phyloP scores from a whole-genome alignment of 768 basidiomycete species.

The Termitomyces sp. region DNA sequence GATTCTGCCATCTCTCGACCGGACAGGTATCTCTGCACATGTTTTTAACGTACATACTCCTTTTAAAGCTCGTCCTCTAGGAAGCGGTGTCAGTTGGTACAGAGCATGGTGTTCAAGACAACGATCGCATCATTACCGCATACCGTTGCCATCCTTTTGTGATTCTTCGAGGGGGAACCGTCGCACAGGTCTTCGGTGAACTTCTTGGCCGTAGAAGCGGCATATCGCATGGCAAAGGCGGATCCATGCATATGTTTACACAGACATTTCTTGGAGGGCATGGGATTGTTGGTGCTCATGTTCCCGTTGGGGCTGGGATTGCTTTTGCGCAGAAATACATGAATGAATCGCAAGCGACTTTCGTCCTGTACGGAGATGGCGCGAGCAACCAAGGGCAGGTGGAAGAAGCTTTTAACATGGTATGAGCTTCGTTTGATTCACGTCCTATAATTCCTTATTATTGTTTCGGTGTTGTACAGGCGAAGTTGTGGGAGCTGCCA shows the following conservation, averaged over 20 bases:
- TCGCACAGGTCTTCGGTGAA: constrained; percentile 72
- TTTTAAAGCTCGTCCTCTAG: constrained; percentile 38
- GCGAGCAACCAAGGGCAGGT: constrained; percentile 99
- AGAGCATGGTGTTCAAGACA: constrained; percentile 62
- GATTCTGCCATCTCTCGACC: constrained; percentile 93
- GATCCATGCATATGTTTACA: constrained; percentile 68
- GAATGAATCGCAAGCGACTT: constrained; percentile 71
- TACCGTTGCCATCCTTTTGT: constrained; percentile 99
- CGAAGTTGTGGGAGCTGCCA: constrained; percentile 95
- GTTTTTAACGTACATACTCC: neutral
- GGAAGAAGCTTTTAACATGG: constrained; percentile 88
- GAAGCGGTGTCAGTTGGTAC: constrained; percentile 65
- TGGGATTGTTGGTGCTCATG: constrained; percentile 98
- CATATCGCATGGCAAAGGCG: constrained; percentile 91
- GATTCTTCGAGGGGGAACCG: constrained; percentile 86
- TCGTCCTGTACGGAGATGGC: constrained; percentile 95
- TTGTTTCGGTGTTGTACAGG: constrained; percentile 37
- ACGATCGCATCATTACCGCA: constrained; percentile 92
- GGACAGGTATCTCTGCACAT: constrained; percentile 68
- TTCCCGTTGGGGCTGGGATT: constrained; percentile 90
- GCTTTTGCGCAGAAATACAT: constrained; percentile 91
- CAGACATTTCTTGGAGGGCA: constrained; percentile 32
- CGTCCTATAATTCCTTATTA: neutral
- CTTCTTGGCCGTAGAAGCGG: constrained; percentile 85
- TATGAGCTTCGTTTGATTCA: constrained; percentile 25